A percentile compares a stretch with the other conserved stretches of the same genome.
These are phyloP conservation scores for Thermothielavioides terrestris DNA, from an alignment of 495 filamentous ascomycete species.

Conservation along the genomic window DNA sequence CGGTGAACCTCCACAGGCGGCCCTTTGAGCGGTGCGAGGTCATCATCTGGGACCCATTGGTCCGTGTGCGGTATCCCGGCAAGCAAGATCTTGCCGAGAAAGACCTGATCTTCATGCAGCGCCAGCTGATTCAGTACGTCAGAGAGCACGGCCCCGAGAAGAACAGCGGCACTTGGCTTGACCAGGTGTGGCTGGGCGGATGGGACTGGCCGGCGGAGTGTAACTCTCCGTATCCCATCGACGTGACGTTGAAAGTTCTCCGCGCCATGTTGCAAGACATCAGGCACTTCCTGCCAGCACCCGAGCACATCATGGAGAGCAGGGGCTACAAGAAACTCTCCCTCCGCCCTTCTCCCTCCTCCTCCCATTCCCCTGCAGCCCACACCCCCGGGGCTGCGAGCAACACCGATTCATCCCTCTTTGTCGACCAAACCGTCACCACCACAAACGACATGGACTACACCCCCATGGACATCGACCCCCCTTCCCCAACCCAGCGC, in stretches of 20 bases:
- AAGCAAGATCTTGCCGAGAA: conserved; percentile 1
- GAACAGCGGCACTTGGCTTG: conserved; percentile 20
- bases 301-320: conserved; percentile 11
- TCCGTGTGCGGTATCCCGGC: conserved; percentile 12
- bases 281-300: conserved; percentile 24
- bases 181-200: conserved; percentile 34
- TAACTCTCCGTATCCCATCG: conserved; percentile 13
- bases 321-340: background rate
- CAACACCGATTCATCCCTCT: background rate
- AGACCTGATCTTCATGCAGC: conserved; percentile 35
- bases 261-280: conserved; percentile 15
- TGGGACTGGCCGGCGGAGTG: conserved; percentile 12
- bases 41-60: conserved; percentile 40
- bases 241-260: conserved; percentile 19
- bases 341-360: background rate
- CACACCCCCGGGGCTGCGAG: background rate
- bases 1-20: conserved; percentile 23
- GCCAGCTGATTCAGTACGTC: conserved; percentile 27
- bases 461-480: conserved; percentile 16
- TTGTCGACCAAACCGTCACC: background rate
- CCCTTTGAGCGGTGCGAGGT: conserved; percentile 25
- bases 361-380: background rate
- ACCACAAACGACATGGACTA: background rate
- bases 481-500: background rate
- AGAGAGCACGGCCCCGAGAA: conserved; percentile 14